These are phyloP conservation scores for Tardiomyces digboiensis DNA, from an alignment of 1,139 yeast genomes.

Conservation along the genomic window DNA sequence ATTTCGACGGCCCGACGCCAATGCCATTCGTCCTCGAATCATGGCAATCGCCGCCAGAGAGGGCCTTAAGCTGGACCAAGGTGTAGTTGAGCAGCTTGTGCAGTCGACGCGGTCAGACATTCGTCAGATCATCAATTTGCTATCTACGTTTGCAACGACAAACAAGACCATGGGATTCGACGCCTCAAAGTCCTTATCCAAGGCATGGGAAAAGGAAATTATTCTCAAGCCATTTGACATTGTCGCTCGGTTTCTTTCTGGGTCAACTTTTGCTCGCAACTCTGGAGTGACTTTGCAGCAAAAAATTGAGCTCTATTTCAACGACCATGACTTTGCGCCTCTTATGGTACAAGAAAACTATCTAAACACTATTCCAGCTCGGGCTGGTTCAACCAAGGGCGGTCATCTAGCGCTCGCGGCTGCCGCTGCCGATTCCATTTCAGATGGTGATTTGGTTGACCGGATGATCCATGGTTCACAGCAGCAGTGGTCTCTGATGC, in stretches of 20 bases:
- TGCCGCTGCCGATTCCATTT: conserved; percentile 77
- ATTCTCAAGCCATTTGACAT: conserved; percentile 84
- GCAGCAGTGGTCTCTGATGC: conserved; percentile 94
- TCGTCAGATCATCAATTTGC: conserved; percentile 83
- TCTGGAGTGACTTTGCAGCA: conserved; percentile 56
- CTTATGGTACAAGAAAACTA: conserved; percentile 96
- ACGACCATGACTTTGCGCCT: conserved; percentile 92
- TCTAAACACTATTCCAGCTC: conserved; percentile 47
- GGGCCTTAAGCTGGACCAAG: conserved; percentile 68
- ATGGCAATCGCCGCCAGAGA: conserved; percentile 91
- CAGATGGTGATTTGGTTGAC: conserved; percentile 75
- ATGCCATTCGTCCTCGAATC: conserved; percentile 70
- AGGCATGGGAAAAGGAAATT: conserved; percentile 81
- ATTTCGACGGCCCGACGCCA: conserved; percentile 83
- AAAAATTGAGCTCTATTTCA: conserved; percentile 82
- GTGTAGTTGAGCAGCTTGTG: conserved; percentile 75
- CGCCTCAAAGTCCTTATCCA: conserved; percentile 40
- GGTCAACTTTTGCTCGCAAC: conserved; percentile 47
- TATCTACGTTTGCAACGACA: conserved; percentile 68
- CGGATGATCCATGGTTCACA: conserved; percentile 78
- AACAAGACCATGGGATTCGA: conserved; percentile 54
- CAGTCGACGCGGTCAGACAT: conserved; percentile 85
- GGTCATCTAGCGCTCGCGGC: conserved; percentile 47
- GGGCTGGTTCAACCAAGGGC: conserved; percentile 19
- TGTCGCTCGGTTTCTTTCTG: conserved; percentile 57